Base-by-base conservation (phyloP, 805 yeast genomes). In the Cephaloascus albidus region DNA sequence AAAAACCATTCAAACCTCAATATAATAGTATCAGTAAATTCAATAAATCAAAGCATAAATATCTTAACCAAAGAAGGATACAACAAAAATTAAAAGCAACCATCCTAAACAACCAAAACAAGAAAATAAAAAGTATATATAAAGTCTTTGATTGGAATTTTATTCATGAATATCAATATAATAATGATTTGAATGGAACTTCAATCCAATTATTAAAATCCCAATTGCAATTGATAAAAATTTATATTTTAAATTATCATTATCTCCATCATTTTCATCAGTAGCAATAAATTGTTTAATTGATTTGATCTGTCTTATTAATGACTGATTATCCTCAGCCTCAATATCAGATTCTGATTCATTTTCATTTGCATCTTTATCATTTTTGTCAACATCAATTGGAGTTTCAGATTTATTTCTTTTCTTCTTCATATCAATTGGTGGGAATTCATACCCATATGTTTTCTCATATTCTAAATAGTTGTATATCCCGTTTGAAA, bases 161-260 rank as follows among this genome's bases (percentile, higher is more conserved):
- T 15, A 15, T 14, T 15, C 34, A 17, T 14, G 34, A 23, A 23
- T 23, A 23, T 23, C 28, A 23, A 23, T 12, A 12, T 23, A 23
- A 12, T 23, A 23, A 12, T 23, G 28, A 12, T 23, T 23, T 6
- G 33, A 31, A n/a, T 31, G 60, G 41, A 65, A 60, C 40, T 58
- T 55, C 32, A 65, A 47, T 1, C 68, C 70, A 33, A 67, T 50
- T 32, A 67, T 58, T 42, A 62, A 52, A 4, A 67, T 66, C 16
- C 71, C 72, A 32, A 67, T 48, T 8, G 69, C 65, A 28, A 67
- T 57, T 35, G 68, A 60, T 34, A 67, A 52, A 40, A 67, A 67
- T 47, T 64, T 67, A 45, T 62, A 63, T 50, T 61, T 63, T 42
- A 67, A 51, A 30, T 54, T 50, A 45, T 67, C 72, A 38, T 67